Base-by-base conservation (phyloP, 73 alveolate species). In the Symbiodinium pilosum region DNA sequence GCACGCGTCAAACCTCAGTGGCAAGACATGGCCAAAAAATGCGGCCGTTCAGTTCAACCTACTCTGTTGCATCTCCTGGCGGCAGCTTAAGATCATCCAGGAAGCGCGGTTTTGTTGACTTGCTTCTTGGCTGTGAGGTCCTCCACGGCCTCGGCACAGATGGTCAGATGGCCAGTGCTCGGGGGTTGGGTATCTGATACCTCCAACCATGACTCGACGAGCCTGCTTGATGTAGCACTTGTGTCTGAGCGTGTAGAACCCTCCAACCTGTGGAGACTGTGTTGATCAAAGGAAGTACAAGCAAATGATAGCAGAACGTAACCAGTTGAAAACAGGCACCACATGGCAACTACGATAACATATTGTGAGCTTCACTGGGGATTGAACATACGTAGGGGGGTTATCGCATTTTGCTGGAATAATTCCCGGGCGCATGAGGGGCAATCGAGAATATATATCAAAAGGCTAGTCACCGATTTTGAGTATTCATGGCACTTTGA, bases 1-100 rank as follows among this genome's bases (percentile, higher is more conserved):
- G 40, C 97, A 91, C 34, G 97, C 88, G 32, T 91, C 97, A 43
- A 42, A 69, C 97, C 97, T 91, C 64, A 28, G 94, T 47, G 21
- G 14, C 21, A 47, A 47, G 59, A 6, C 21, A 6, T 47, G 59
- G 59, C 9, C 30, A 11, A n/a, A 5, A 68, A 26, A n/a, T 52
- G 71, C 71, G 71, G 21, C 71, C 71, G 12, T 12, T 52, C 71
- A 12, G 21, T 52, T 21, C 30, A 12, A 21, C 71, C 71, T 12
- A 52, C 30, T 52, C 71, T 52, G 71, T 12, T 20, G 21, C n/a
- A 5, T 64, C 83, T 30, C 6, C 8, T 11, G n/a, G 40, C 11
- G 83, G n/a, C n/a, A 11, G n/a, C 8, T 4, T 26, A 7, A 16
- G 83, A 30, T 30, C 83, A 20, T 12, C 94, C 4, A 34, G 28